Evolutionary conservation across 306 rosid genomes (phyloP).

Genomic region (Rubus idaeus): DNA sequence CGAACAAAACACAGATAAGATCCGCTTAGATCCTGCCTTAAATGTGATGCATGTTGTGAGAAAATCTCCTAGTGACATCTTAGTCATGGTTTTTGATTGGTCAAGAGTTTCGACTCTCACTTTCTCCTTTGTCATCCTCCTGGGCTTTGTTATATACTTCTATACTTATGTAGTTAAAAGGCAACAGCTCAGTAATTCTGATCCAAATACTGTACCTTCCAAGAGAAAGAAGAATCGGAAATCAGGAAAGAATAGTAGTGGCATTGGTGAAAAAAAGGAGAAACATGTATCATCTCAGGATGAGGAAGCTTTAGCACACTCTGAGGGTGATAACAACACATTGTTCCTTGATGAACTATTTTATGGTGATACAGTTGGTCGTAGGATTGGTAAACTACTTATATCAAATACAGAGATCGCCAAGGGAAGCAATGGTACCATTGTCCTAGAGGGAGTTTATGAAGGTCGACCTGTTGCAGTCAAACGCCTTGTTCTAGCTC

Average conservation of each 20-base stretch:
- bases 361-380: slow-evolving; percentile 47
- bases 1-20: slow-evolving; percentile 19
- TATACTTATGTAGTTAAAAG: slow-evolving; percentile 24
- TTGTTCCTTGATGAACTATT: slow-evolving; percentile 29
- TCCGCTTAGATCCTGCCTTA: slow-evolving; percentile 31
- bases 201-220: slow-evolving; percentile 38
- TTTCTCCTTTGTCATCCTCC: slow-evolving; percentile 27
- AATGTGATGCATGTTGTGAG: slow-evolving; percentile 24
- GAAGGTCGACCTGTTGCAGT: slow-evolving; percentile 83
- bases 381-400: slow-evolving; percentile 61
- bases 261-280: slow-evolving; percentile 32
- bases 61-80: background rate
- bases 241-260: slow-evolving; percentile 32
- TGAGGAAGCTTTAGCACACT: slow-evolving; percentile 21
- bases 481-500: slow-evolving; percentile 80
- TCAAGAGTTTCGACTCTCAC: slow-evolving; percentile 24
- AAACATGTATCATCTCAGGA: slow-evolving; percentile 27
- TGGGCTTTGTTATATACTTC: slow-evolving; percentile 26
- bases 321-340: slow-evolving; percentile 28
- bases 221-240: slow-evolving; percentile 51
- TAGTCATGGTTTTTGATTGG: slow-evolving; percentile 23
- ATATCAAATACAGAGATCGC: slow-evolving; percentile 70
- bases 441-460: slow-evolving; percentile 74
- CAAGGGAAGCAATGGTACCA: slow-evolving; percentile 83
- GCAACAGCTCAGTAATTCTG: slow-evolving; percentile 19